phyloP scores from a whole-genome alignment of 495 filamentous ascomycete species.

The Xylaria telfairii region DNA sequence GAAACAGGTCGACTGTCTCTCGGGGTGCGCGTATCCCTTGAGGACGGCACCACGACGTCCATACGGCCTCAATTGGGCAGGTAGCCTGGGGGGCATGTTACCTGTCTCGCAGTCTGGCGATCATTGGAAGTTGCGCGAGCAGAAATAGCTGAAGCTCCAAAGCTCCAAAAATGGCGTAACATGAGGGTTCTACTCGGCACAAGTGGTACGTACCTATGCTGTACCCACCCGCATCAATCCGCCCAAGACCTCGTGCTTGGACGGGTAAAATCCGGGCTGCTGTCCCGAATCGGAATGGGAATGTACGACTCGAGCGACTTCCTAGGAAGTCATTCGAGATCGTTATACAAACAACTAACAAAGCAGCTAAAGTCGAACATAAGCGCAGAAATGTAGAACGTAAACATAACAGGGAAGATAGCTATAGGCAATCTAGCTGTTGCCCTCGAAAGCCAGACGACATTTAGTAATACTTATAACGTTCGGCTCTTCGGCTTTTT shows the following conservation, averaged over 20 bases:
- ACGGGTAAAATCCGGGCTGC: neutral
- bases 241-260: neutral
- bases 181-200: neutral
- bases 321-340: no score
- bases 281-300: no score
- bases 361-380: neutral
- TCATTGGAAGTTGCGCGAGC: constrained; percentile 15
- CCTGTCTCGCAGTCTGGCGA: constrained; percentile 2
- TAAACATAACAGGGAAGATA: constrained; percentile 11
- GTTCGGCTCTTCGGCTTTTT: no score
- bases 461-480: neutral
- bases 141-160: neutral
- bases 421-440: no score
- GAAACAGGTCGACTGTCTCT: constrained; percentile 45
- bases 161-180: constrained; percentile 10
- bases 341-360: neutral
- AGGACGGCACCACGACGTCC: constrained; percentile 15
- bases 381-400: constrained; percentile 2
- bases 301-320: no score
- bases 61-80: constrained; percentile 34
- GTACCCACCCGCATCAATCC: neutral
- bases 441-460: neutral
- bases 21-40: neutral
- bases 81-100: constrained; percentile 28
- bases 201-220: constrained; percentile 5